Base-by-base conservation (phyloP, 2,329 filamentous ascomycete genomes). In the Simplicillium aogashimaense region DNA sequence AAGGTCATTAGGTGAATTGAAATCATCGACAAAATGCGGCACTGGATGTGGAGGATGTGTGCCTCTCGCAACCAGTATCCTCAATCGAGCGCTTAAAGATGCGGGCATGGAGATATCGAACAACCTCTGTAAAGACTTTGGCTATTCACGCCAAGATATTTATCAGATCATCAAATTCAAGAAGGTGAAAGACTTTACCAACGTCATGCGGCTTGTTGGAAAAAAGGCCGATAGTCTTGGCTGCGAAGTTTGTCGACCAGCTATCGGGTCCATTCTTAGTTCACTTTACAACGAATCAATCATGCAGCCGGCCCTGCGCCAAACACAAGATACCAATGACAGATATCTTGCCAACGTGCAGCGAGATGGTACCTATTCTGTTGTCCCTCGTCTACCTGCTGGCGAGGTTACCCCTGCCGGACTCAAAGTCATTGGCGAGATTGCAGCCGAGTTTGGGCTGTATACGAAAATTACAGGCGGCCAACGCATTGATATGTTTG, bases 391-490 rank as follows among this genome's bases (percentile, higher is more conserved):
- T 35, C 78, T 95, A 1, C 73, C 86, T 2, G 88, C 76, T 35
- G 88, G 88, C 44, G 88, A 95, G 60, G 92, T 95, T 53, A 92
- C 86, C 0, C 81, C 88, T 0, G 84, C 92, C 37, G 88, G 86
- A 57, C 74, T 95, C 38, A 83, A 94, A 36, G 75, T 81, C 42
- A 88, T 95, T 43, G 88, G 86, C 1, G 76, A 80, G 41, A 86
- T 95, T 1, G 88, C 87, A 1, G 85, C 85, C 65, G 82, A 90
- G 56, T 94, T 86, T 54, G 73, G 74, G 29, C 67, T 95, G 7
- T 95, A 95, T 64, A 87, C 81, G 54, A 95, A 95, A 63, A 94
- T 95, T 55, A 95, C 88, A 0, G 88, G 88, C 41, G 88, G 85
- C 1, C 88, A 95, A 61, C 78, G 88, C 41, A 94, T 95, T 54